Base-by-base conservation (phyloP, 139 green algal genomes). In the Picochlorum costavermella region DNA sequence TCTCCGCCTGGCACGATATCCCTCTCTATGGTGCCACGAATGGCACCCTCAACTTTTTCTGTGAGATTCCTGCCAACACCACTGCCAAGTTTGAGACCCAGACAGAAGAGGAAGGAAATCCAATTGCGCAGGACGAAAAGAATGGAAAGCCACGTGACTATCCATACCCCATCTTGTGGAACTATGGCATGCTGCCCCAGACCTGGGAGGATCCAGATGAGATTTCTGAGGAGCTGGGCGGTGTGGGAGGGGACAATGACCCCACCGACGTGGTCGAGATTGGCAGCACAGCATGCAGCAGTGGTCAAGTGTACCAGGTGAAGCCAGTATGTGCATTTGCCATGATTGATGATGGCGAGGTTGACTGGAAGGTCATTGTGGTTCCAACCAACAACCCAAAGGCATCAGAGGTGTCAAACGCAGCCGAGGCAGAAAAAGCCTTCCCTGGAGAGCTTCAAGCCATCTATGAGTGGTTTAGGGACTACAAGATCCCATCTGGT, bases 71-170 rank as follows among this genome's bases (percentile, higher is more conserved):
- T 31, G 96, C 95, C 77, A 93, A 99, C 76, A 95, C 88, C 11
- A 82, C 76, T 4, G 94, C 94, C 45, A 99, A 99, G 88, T 97
- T 99, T 89, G 94, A 98, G 77, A 84, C 94, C 0, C 89, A 90
- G 58, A 97, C 90, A 10, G 91, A 98, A 51, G 94, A 98, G 85
- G 66, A 75, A 12, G 72, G 63, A 59, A 98, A 78, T 14, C 94
- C 92, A 63, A 98, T 99, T 88, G 98, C 98, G 86, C 94, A 99
- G 76, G 94, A 98, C 76, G 92, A 82, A 50, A 99, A 99, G 88
- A 98, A 98, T 84, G 94, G 91, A 74, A 98, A 98, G 80, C 81
- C 98, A 36, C 72, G 94, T 8, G 94, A 93, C 85, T 99, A 99
- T 85, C 94, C 75, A 48, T 94, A 98, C 91, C 98, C 98, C 94